Evolutionary conservation across 345 rosid genomes (phyloP).

Genomic region (Aethionema arabicum): DNA sequence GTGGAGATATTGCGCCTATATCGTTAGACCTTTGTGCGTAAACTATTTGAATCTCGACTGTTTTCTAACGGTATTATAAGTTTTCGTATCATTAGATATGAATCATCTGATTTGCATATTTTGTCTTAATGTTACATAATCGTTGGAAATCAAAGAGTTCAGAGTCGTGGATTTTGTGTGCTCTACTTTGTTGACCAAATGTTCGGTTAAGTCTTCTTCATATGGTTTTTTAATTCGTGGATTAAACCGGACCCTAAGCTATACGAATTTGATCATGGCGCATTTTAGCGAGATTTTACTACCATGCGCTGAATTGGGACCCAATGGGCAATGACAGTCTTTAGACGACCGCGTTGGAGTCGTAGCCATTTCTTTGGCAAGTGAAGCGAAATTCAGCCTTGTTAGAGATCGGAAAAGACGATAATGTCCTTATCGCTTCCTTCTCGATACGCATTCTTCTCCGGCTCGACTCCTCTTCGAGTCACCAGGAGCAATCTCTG

Average conservation of each 20-base stretch:
- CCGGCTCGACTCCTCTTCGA: constrained; percentile 33
- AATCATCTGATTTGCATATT: constrained; percentile 8
- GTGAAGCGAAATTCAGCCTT: constrained; percentile 3
- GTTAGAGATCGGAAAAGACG: constrained; percentile 28
- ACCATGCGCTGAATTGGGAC: too few species aligned
- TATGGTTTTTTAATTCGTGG: too few species aligned
- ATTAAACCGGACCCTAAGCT: too few species aligned
- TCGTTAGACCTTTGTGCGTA: constrained; percentile 16
- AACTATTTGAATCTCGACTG: constrained; percentile 22
- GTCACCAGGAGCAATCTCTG: constrained; percentile 37
- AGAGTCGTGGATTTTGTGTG: too few species aligned
- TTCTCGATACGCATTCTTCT: constrained; percentile 44
- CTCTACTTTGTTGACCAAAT: too few species aligned
- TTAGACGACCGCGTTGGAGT: neutral
- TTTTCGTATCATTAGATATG: constrained; percentile 26
- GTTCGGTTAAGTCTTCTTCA: too few species aligned
- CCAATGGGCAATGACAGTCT: too few species aligned
- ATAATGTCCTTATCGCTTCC: constrained; percentile 47
- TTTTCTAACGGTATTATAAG: constrained; percentile 6
- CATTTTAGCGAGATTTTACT: too few species aligned
- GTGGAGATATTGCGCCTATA: constrained; percentile 7
- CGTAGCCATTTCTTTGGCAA: constrained; percentile 21
- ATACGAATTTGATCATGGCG: too few species aligned
- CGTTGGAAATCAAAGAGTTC: neutral
- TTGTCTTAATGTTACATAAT: constrained; percentile 11